Conservation (phyloP, 1,139 yeast genomes). For the Kodamaea fungicola region DNA sequence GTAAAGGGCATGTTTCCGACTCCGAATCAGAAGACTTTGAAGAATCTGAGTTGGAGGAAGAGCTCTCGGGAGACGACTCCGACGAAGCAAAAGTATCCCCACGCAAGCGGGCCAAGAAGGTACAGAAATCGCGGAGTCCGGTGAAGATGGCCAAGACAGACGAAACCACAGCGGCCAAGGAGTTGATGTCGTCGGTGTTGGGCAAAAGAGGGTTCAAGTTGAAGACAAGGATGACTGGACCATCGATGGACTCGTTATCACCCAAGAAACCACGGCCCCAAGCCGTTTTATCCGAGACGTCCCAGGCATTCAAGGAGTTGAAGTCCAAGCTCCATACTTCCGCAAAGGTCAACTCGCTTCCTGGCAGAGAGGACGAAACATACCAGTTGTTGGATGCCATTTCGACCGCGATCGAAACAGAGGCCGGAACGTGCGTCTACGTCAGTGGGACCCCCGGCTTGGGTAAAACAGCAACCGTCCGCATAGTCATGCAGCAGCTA, state of each 20-base stretch:
- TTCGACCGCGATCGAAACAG: constrained; percentile 71
- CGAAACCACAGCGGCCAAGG: constrained; percentile 9
- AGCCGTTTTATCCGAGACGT: constrained; percentile 22
- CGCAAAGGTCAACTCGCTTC: constrained; percentile 60
- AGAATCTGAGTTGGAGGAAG: constrained; percentile 2
- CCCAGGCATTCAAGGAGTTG: constrained; percentile 50
- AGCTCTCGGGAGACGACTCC: constrained; percentile 2
- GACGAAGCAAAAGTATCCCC: constrained; percentile 3
- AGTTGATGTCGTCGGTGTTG: constrained; percentile 22
- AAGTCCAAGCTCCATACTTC: constrained; percentile 64
- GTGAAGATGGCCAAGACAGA: constrained; percentile 7
- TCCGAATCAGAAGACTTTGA: background rate
- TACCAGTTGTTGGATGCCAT: constrained; percentile 66
- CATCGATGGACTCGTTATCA: constrained; percentile 23
- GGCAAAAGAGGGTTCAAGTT: constrained; percentile 27
- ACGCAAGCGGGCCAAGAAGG: constrained; percentile 3
- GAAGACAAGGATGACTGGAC: constrained; percentile 23
- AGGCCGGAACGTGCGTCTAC: constrained; percentile 80
- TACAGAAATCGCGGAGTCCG: constrained; percentile 5
- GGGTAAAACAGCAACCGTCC: constrained; percentile 91
- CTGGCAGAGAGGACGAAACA: constrained; percentile 88
- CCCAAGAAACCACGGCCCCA: constrained; percentile 13
- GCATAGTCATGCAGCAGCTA: constrained; percentile 77
- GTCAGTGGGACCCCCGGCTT: constrained; percentile 98
- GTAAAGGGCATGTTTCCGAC: background rate